Conservation (phyloP, 2,329 filamentous ascomycete genomes). For the Trichoderma semiorbis region DNA sequence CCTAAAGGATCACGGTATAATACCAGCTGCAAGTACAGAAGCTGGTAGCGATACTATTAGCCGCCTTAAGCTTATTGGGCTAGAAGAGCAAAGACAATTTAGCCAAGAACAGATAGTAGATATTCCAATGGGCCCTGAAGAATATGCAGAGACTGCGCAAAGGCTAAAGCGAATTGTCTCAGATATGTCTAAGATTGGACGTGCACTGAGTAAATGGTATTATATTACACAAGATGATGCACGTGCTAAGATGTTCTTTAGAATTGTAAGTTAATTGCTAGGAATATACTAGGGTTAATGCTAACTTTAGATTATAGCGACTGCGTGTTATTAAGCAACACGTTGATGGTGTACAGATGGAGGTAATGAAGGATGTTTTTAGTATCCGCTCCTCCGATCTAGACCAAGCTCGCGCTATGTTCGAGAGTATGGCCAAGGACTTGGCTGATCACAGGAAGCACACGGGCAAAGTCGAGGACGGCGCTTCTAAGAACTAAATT, state of each 20-base stretch:
- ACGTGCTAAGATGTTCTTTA: constrained; percentile 51
- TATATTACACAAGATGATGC: constrained; percentile 45
- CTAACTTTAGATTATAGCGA: constrained; percentile 44
- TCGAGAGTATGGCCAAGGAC: constrained; percentile 53
- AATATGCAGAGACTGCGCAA: constrained; percentile 41
- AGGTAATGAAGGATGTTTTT: constrained; percentile 45
- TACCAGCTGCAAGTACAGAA: background rate
- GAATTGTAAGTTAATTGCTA: constrained; percentile 41
- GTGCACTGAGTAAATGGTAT: constrained; percentile 47
- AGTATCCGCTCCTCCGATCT: constrained; percentile 51
- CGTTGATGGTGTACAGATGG: constrained; percentile 45
- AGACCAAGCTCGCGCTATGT: constrained; percentile 45
- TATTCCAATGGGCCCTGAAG: constrained; percentile 44
- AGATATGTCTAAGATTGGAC: constrained; percentile 46
- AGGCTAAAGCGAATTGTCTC: constrained; percentile 41
- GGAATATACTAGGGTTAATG: background rate
- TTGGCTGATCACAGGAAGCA: constrained; percentile 22
- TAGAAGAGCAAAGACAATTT: constrained; percentile 41
- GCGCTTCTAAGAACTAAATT: too few species aligned
- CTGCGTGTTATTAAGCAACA: constrained; percentile 53
- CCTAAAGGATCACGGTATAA: constrained; percentile 29
- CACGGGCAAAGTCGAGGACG: too few species aligned
- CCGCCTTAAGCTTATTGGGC: constrained; percentile 36
- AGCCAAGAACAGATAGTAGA: constrained; percentile 41
- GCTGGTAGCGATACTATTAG: constrained; percentile 21